Base-by-base conservation (phyloP, 495 filamentous ascomycete genomes). In the Lophiostoma macrostomum region DNA sequence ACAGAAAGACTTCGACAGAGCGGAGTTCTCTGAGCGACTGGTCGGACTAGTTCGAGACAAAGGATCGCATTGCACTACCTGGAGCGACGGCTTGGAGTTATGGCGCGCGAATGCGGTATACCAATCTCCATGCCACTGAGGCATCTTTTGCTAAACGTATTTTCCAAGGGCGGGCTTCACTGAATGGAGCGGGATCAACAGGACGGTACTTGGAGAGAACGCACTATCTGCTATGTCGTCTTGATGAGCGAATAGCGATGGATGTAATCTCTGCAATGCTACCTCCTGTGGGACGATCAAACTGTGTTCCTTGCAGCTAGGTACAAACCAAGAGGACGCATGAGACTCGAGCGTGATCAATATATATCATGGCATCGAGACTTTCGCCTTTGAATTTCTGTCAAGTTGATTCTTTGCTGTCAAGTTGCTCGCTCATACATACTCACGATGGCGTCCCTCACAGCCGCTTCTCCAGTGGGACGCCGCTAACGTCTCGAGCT, bases 351-450 rank as follows among this genome's bases (percentile, higher is more conserved):
- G 54, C 56, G 56, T 54, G 56, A 58, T 52, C 18, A 40, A n/a
- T n/a, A 31, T n/a, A 54, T 43, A 31, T 60, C 56, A 54, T 60
- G 56, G 10, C 25, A 54, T 60, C 50, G 56, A 60, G 56, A 48
- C 50, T 58, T 60, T 27, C 32, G 31, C 50, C 34, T 32, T 48
- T 44, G 40, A 27, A 25, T 20, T 35, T 47, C 44, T 29, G 20
- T 32, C 43, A 42, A 16, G 18, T 20, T 50, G 25, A 30, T 28
- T 29, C 28, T 53, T 18, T 30, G n/a, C n/a, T n/a, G n/a, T n/a
- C n/a, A n/a, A n/a, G n/a, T n/a, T n/a, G n/a, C n/a, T n/a, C n/a
- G n/a, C 23, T 20, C 5, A n/a, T 25, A 43, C 39, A 43, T 43
- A 25, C 20, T 24, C 22, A 24, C 6, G 22, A 16, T 8, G 29